Evolutionary conservation across 2,329 filamentous ascomycete genomes (phyloP), one percentile per base, ranked within the genome.

Genomic region (Xylariaceae sp.): DNA sequence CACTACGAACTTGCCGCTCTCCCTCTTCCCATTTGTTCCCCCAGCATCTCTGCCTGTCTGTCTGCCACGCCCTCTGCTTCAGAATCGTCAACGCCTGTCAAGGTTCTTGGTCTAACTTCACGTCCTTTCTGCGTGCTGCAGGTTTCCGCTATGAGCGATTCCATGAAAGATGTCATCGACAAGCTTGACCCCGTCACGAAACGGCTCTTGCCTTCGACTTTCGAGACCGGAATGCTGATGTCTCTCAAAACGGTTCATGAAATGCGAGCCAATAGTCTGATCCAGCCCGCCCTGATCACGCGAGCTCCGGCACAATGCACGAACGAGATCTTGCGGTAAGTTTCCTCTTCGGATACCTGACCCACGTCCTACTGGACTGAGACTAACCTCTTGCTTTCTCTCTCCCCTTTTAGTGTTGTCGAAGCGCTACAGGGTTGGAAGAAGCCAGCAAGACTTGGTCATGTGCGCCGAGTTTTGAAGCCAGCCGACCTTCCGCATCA

Each of bases 391-490:
- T 55, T 44, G 50, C 48, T 18, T n/a, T 55, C 13, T 9, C 44
- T 18, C n/a, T 55, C 23, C 23, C 23, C 10, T 11, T 42, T 42
- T 37, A 62, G 71, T 64, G 86, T 83, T 61, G 74, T 86, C 67
- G 80, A 82, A 68, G 75, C 77, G 56, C 73, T 85, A 70, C 75
- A 83, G 62, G 82, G 82, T 68, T 81, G 84, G 69, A 82, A 83
- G 71, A 80, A 81, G 69, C 82, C 80, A 80, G 83, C 86, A 74
- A 82, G 82, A 78, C 77, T 88, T 67, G 82, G 84, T 75, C 86
- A 93, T 75, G 79, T 93, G 58, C 88, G 89, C 64, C 83, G 89
- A 72, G 90, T 90, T 72, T 88, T 87, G 60, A 91, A 92, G 73
- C 83, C 82, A 51, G 77, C 78, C 56, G 87, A 88, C 68, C 78